Percentiles rank a stretch among this genome's conserved stretches.
These are phyloP conservation scores for Carex pumila DNA, from an alignment of 176 grass and related monocot genomes.

Conservation along the genomic window DNA sequence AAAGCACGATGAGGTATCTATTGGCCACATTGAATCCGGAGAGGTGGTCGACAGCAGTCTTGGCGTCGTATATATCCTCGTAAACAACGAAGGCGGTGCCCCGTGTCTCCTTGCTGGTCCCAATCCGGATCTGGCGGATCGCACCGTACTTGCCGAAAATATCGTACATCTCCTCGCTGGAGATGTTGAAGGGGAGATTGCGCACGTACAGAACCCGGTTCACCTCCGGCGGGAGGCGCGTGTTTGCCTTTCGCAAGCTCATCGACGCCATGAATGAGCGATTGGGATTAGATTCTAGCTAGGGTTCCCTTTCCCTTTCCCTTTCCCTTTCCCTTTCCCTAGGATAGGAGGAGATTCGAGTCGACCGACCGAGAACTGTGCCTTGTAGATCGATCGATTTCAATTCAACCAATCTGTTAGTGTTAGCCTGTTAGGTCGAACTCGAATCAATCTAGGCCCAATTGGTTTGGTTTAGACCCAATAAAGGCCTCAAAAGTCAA, in stretches of 20 bases:
- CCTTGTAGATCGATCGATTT: not conserved
- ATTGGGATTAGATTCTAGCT: not conserved
- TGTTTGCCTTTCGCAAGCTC: slow-evolving; percentile 75
- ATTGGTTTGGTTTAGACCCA: no score
- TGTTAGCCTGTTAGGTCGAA: no score
- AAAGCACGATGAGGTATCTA: slow-evolving; percentile 97
- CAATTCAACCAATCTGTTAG: no score
- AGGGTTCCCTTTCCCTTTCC: no score
- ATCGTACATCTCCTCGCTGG: slow-evolving; percentile 99
- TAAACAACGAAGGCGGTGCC: slow-evolving; percentile 98
- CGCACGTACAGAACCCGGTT: slow-evolving; percentile 94
- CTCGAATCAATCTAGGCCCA: no score
- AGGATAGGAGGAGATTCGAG: no score
- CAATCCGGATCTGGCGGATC: slow-evolving; percentile 95
- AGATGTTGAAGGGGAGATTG: slow-evolving; percentile 99
- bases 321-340: no score
- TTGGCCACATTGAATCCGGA: slow-evolving; percentile 99
- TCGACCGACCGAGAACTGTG: not conserved
- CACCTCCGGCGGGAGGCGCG: slow-evolving; percentile 88
- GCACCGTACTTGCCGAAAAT: slow-evolving; percentile 99
- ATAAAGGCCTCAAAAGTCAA: no score
- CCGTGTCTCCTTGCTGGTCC: slow-evolving; percentile 83
- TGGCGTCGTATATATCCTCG: slow-evolving; percentile 99
- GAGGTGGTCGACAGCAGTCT: slow-evolving; percentile 99
- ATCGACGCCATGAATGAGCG: slow-evolving; percentile 47